phyloP scores from a whole-genome alignment of 345 rosid genomes.

The Theobroma cacao region DNA sequence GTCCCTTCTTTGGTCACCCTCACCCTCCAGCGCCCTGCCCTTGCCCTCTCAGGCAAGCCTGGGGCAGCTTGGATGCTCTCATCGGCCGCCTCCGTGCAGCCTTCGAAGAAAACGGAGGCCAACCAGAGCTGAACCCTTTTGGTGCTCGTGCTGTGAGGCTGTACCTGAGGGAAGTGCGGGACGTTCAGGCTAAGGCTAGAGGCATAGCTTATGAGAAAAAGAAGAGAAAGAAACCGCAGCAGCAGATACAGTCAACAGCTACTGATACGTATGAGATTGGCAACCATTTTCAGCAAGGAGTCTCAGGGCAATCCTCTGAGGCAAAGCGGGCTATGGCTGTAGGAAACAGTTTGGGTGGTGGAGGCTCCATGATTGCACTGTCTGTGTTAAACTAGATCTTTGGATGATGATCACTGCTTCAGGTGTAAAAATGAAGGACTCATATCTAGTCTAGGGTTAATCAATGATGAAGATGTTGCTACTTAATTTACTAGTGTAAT shows the following conservation, averaged over 20 bases:
- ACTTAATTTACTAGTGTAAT: background rate
- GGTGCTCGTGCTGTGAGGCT: background rate
- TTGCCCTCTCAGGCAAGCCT: background rate
- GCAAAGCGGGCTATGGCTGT: background rate
- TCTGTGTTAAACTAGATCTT: background rate
- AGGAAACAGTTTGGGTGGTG: background rate
- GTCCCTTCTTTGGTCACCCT: background rate
- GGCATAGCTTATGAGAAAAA: background rate
- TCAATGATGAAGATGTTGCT: background rate
- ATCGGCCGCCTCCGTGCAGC: background rate
- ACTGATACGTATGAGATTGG: background rate
- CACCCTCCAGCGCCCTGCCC: background rate
- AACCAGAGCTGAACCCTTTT: background rate
- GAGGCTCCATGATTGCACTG: background rate
- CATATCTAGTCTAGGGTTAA: too few species aligned
- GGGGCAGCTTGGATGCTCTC: slow-evolving; percentile 6
- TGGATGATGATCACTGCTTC: too few species aligned
- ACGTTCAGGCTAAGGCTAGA: slow-evolving; percentile 3
- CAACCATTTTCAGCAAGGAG: background rate
- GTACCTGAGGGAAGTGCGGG: slow-evolving; percentile 2
- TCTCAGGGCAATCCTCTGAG: background rate
- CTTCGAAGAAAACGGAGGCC: slow-evolving; percentile 8
- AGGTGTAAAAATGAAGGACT: too few species aligned
- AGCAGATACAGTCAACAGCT: background rate
- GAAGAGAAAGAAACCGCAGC: background rate